phyloP scores from a whole-genome alignment of 2,329 filamentous ascomycete genomes.

The Stylonectria norvegica region DNA sequence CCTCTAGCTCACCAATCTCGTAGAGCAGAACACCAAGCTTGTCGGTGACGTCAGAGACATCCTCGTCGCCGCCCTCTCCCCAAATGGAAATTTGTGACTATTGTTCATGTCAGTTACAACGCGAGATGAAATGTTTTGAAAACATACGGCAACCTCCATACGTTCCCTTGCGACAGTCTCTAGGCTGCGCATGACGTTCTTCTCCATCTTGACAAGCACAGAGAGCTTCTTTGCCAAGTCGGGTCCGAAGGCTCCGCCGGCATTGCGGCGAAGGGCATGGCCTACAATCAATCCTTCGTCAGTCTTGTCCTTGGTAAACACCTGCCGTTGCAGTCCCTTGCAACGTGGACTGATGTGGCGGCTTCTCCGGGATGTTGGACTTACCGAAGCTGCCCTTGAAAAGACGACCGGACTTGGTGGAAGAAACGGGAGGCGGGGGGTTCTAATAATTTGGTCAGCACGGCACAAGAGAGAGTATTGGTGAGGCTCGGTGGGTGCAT shows the following conservation, averaged over 20 bases:
- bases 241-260: constrained; percentile 72
- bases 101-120: constrained; percentile 10
- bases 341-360: no score
- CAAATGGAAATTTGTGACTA: constrained; percentile 98
- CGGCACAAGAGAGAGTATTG: neutral
- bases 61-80: constrained; percentile 93
- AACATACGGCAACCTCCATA: constrained; percentile 93
- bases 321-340: no score
- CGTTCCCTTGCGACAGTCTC: constrained; percentile 92
- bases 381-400: constrained; percentile 84
- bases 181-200: constrained; percentile 99
- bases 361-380: constrained; percentile 30
- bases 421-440: constrained; percentile 85
- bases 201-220: constrained; percentile 99
- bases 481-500: no score
- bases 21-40: constrained; percentile 97
- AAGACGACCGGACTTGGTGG: constrained; percentile 85
- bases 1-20: constrained; percentile 96
- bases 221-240: constrained; percentile 97
- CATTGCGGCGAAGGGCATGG: constrained; percentile 68
- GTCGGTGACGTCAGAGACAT: constrained; percentile 98
- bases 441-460: constrained; percentile 56
- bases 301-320: constrained; percentile 7
- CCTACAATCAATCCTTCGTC: constrained; percentile 35
- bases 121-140: neutral